Base-by-base conservation (phyloP, 169 alveolate genomes). In the Fabrea salina region DNA sequence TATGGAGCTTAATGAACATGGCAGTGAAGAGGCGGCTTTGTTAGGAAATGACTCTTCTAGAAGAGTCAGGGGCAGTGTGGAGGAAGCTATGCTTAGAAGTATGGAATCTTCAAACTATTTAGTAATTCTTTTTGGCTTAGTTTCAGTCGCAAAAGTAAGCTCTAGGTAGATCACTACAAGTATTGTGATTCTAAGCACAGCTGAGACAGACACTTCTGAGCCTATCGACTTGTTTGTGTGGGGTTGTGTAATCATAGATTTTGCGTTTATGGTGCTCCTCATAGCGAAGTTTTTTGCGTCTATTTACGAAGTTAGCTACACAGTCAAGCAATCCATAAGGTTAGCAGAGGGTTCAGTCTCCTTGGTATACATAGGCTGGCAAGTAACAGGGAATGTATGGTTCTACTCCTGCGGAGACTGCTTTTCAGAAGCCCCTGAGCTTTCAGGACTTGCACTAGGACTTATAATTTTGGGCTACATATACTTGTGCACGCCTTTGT, bases 341-440 rank as follows among this genome's bases (percentile, higher is more conserved):
- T 2, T 0, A 0, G 11, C 39, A 22, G 49, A 27, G 40, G 11
- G 0, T 0, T 3, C 30, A 56, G n/a, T 25, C 11, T 27, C 50
- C 11, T 27, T 61, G 74, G 41, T 68, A 41, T 68, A 68, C 30
- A 16, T 68, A 8, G 32, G n/a, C 16, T 13, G 66, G 27, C 78
- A 68, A 68, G 44, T 68, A n/a, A 7, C 41, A 22, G 78, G 78
- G 25, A 68, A 68, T 44, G 19, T 68, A 13, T 68, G 78, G 61
- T 68, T 19, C 37, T 68, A 47, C n/a, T 16, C 57, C 1, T 68
- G 78, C 30, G 57, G 44, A 19, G 27, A 16, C 30, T 68, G 78
- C 44, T 43, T 8, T 16, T 57, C 40, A 2, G 61, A 68, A 11
- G 57, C 78, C n/a, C 27, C 7, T n/a, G 61, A 43, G 44, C 19